phyloP scores from a whole-genome alignment of 805 yeast genomes.

The Zygoascus flipseniorum region DNA sequence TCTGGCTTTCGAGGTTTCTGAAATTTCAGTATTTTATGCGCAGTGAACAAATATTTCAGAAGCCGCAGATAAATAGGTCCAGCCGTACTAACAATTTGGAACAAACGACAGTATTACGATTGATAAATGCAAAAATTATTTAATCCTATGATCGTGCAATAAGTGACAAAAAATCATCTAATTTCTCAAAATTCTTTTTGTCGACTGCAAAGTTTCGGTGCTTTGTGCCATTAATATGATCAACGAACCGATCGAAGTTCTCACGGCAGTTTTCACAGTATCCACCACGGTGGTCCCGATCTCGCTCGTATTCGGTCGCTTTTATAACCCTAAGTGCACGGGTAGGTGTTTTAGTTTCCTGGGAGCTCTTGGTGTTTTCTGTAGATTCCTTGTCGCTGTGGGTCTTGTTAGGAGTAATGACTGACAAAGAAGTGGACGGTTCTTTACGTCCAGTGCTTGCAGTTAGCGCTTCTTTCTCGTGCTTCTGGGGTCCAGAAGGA shows the following conservation, averaged over 20 bases:
- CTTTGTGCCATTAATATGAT: slow-evolving; percentile 58
- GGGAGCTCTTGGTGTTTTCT: not conserved
- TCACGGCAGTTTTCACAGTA: slow-evolving; percentile 92
- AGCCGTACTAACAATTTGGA: too few species aligned
- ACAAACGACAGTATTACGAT: not conserved
- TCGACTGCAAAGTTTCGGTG: slow-evolving; percentile 75
- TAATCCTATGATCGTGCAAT: not conserved
- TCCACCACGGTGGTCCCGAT: slow-evolving; percentile 35
- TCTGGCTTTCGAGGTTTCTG: not conserved
- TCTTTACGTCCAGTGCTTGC: not conserved
- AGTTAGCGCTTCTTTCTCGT: not conserved
- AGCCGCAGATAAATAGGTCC: not conserved
- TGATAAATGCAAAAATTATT: not conserved
- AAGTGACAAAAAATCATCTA: slow-evolving; percentile 38
- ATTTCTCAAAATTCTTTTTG: slow-evolving; percentile 60
- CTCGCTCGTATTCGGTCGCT: slow-evolving; percentile 2
- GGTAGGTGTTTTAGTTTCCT: not conserved
- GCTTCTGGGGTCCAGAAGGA: not conserved
- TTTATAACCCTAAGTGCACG: not conserved
- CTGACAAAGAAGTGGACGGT: not conserved
- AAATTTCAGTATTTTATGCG: not conserved
- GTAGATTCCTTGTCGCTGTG: not conserved
- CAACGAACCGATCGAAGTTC: slow-evolving; percentile 70
- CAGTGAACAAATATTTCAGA: not conserved
- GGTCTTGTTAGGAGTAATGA: not conserved